Evolutionary conservation across 345 rosid genomes (phyloP).

Genomic region (Eucalyptus sp.): DNA sequence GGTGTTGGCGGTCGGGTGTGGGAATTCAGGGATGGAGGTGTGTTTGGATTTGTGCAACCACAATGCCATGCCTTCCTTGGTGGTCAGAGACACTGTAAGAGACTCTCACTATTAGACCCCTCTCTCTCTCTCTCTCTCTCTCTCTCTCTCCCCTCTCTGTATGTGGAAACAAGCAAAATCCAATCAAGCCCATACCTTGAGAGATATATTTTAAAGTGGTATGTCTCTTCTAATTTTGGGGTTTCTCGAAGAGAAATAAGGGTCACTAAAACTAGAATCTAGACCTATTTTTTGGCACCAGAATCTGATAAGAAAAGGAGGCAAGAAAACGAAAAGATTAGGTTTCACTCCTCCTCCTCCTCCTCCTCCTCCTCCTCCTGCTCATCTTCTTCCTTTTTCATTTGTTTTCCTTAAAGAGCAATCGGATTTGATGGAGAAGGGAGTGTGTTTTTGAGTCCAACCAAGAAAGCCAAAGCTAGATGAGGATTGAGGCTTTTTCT

Average conservation of each 20-base stretch:
- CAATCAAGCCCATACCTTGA: neutral
- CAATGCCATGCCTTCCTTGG: slow-evolving; percentile 68
- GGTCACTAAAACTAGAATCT: neutral
- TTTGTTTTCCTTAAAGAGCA: neutral
- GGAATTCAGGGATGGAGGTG: slow-evolving; percentile 98
- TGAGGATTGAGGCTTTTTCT: neutral
- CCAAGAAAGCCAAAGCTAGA: neutral
- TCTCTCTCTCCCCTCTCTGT: neutral
- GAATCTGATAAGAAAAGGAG: neutral
- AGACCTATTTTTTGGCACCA: neutral
- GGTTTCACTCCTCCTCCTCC: neutral
- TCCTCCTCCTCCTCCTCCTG: neutral
- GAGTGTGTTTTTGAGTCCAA: neutral
- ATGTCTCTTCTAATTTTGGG: neutral
- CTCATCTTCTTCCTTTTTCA: neutral
- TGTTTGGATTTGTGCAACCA: slow-evolving; percentile 89
- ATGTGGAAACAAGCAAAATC: neutral
- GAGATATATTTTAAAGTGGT: neutral
- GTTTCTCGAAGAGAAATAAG: neutral
- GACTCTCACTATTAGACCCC: neutral
- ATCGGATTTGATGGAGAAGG: neutral
- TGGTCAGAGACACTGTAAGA: slow-evolving; percentile 80
- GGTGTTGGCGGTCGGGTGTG: slow-evolving; percentile 92
- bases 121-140: neutral
- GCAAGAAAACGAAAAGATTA: neutral